Base-by-base conservation (phyloP, 768 basidiomycete genomes). In the Auriscalpium orientale region DNA sequence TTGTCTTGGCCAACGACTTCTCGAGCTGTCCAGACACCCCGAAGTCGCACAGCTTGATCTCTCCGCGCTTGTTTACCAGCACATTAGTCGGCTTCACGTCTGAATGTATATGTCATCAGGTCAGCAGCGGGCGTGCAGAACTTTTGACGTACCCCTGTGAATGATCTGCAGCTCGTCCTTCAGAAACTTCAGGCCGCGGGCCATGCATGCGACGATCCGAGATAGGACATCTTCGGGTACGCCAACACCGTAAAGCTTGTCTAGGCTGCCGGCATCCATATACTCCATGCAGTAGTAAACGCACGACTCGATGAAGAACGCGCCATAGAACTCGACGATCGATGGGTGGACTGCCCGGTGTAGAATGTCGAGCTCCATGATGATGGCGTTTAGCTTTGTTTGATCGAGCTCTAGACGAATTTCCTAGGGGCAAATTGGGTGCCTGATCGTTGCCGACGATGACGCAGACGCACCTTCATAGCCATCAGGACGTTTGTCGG, bases 201-300 rank as follows among this genome's bases (percentile, higher is more conserved):
- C 88, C 83, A 97, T 89, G 58, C 78, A 82, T 10, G 76, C 77
- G 1, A 92, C 87, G 53, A 98, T 89, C 49, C 89, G 79, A 12
- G 85, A 84, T 21, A 99, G 75, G 10, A 95, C 91, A 38, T 83
- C 76, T 67, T 99, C 97, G 1, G 78, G 75, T 2, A 87, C 75
- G 43, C 71, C 70, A 11, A 63, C 70, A 16, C 67, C 70, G 60
- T 78, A 72, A 28, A 98, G 78, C 61, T 87, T 90, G 69, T 98
- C 97, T 48, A 99, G 79, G 43, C 86, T 89, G n/a, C 95, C 94
- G 11, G 94, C 95, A 68, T 99, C 95, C 97, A 99, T 99, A 73
- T 87, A 91, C 76, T 99, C 97, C 95, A 98, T 98, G 72, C 95
- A 98, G 70, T 97, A 98, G 73, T 99, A 98, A 21, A 99, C 97